Base-by-base conservation (phyloP, 2,329 filamentous ascomycete species). In the Pseudocercospora vitis region DNA sequence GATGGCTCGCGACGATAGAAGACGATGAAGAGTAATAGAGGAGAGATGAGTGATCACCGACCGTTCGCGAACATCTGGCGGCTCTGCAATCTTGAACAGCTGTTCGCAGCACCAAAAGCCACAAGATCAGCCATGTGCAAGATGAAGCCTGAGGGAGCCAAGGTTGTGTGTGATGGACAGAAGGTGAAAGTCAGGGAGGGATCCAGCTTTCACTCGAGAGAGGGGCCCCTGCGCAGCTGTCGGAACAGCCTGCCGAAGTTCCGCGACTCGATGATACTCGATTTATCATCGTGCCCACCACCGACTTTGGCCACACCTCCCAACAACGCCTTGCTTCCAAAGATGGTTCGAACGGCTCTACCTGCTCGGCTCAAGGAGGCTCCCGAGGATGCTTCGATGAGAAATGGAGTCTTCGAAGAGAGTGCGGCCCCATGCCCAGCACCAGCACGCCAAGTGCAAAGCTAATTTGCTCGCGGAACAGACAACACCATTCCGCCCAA, bases 401-500 rank as follows among this genome's bases (percentile, higher is more conserved):
- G 65, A 28, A 59, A 70, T 54, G 70, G 70, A 51, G 54, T 67
- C 31, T 72, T 72, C 62, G 57, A 62, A 33, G 63, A 69, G 47
- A 53, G 53, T 52, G 23, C 45, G 48, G 33, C 16, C 23, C 23
- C 24, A 28, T 12, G 12, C 16, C 28, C 3, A 53, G 16, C 23
- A n/a, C 28, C 3, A 53, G 16, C 23, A n/a, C 21, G n/a, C 11
- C n/a, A 24, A 42, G 21, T 21, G 5, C n/a, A 31, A 19, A 48
- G 42, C 32, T 52, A n/a, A 51, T 46, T 14, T 31, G 14, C 9
- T 7, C 37, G 14, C 28, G 16, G 37, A 42, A 26, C 16, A 53
- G 51, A 70, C 59, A 72, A 72, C 60, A 71, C 69, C 35, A 39
- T 54, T 12, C 58, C 69, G 1, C 69, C 69, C 7, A 63, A 61